A percentile compares a stretch with the other conserved stretches of the same genome.
Evolutionary conservation across 2,329 filamentous ascomycete species (phyloP).

Genomic region (Penicillium brevicompactum): DNA sequence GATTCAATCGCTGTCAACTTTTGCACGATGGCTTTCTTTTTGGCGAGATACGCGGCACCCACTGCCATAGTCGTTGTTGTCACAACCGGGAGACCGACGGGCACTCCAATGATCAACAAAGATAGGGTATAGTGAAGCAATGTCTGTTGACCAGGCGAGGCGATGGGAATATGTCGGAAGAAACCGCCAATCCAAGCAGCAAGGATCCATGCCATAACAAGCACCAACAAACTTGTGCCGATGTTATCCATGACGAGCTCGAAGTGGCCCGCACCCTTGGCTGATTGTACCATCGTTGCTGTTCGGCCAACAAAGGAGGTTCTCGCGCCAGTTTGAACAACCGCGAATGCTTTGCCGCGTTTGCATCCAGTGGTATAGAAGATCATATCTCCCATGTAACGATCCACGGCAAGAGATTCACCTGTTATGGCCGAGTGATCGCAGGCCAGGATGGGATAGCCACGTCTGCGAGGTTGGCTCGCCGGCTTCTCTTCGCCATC

Average conservation of each 20-base stretch:
- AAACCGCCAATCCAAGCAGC: constrained; percentile 77
- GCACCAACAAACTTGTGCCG: constrained; percentile 70
- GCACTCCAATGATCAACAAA: constrained; percentile 76
- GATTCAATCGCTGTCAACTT: constrained; percentile 80
- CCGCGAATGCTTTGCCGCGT: constrained; percentile 73
- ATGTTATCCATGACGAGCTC: constrained; percentile 84
- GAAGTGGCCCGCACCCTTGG: constrained; percentile 75
- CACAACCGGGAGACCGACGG: constrained; percentile 77
- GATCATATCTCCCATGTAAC: constrained; percentile 70
- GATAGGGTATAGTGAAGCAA: constrained; percentile 70
- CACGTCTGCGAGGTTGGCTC: constrained; percentile 45
- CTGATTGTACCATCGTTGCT: constrained; percentile 71
- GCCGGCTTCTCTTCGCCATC: constrained; percentile 14
- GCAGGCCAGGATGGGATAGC: constrained; percentile 67
- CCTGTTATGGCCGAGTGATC: constrained; percentile 82
- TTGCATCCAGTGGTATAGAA: constrained; percentile 83
- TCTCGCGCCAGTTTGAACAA: constrained; percentile 67
- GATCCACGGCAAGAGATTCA: constrained; percentile 72
- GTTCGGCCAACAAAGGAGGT: constrained; percentile 77
- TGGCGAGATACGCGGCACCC: constrained; percentile 74
- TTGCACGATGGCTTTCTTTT: constrained; percentile 78
- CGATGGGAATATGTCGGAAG: constrained; percentile 69
- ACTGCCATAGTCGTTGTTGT: constrained; percentile 78
- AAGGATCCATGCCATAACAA: constrained; percentile 77
- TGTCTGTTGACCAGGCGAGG: constrained; percentile 58